These are phyloP conservation scores for Fusarium sp. DNA, from an alignment of 2,329 filamentous ascomycete genomes.

Conservation along the genomic window DNA sequence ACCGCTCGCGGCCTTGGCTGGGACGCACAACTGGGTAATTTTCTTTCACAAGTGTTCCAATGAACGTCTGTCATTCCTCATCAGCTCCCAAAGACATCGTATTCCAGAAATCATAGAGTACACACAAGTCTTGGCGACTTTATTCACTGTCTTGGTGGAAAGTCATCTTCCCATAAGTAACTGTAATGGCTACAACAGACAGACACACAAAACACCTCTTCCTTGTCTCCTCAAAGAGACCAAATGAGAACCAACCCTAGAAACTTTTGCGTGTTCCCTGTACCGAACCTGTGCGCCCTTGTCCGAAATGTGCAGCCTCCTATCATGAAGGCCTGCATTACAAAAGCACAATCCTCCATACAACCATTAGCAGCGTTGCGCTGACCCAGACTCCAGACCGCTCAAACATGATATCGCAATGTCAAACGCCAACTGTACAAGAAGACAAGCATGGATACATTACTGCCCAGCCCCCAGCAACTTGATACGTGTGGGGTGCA, in stretches of 20 bases:
- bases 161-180: neutral
- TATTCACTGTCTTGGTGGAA: conserved; percentile 11
- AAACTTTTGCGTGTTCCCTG: conserved; percentile 29
- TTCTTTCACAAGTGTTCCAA: neutral
- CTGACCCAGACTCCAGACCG: conserved; percentile 36
- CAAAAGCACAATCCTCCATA: conserved; percentile 17
- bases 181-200: conserved; percentile 3
- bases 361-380: conserved; percentile 27
- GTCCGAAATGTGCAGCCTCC: conserved; percentile 18
- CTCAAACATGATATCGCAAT: conserved; percentile 24
- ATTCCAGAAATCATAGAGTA: conserved; percentile 3
- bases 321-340: conserved; percentile 16
- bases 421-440: conserved; percentile 31
- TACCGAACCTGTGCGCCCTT: conserved; percentile 34
- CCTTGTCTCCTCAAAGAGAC: conserved; percentile 11
- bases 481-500: conserved; percentile 4
- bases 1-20: neutral
- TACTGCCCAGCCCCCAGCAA: conserved; percentile 4
- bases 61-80: neutral
- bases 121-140: conserved; percentile 10
- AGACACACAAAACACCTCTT: conserved; percentile 7
- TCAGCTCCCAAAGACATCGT: neutral
- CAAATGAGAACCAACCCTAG: conserved; percentile 9
- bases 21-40: neutral
- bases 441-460: neutral